phyloP scores from a whole-genome alignment of 1,139 yeast species.

The Diutina sp. region DNA sequence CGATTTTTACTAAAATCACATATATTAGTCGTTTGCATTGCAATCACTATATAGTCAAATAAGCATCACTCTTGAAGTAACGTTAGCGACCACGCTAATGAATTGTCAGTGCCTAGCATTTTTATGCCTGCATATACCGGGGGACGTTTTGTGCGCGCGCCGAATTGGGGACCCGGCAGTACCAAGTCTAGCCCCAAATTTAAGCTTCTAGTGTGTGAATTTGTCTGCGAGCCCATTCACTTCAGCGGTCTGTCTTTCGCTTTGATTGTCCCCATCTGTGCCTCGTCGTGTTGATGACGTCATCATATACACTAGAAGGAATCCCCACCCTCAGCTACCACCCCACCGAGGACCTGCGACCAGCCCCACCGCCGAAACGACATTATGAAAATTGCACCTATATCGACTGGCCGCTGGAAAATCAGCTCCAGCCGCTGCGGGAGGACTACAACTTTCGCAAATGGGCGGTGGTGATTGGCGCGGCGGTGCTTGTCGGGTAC shows the following conservation, averaged over 20 bases:
- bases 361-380: not conserved
- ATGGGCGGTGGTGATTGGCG: conserved; percentile 48
- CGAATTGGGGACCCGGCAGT: not conserved
- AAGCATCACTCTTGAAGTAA: too few species aligned
- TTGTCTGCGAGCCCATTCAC: not conserved
- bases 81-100: too few species aligned
- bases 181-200: not conserved
- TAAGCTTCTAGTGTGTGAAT: not conserved
- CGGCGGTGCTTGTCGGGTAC: conserved; percentile 47
- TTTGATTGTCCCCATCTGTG: not conserved
- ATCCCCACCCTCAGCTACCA: not conserved
- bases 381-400: not conserved
- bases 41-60: too few species aligned
- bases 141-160: not conserved
- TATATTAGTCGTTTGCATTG: too few species aligned
- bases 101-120: too few species aligned
- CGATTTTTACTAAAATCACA: too few species aligned
- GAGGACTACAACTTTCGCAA: conserved; percentile 9
- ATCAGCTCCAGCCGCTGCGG: not conserved
- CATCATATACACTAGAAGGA: not conserved
- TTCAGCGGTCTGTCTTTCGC: not conserved
- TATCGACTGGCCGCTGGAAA: not conserved
- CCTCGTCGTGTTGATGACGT: not conserved
- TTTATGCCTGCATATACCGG: not conserved
- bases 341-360: not conserved